Conservation (phyloP, 805 yeast species). For the Candida bentonensis region DNA sequence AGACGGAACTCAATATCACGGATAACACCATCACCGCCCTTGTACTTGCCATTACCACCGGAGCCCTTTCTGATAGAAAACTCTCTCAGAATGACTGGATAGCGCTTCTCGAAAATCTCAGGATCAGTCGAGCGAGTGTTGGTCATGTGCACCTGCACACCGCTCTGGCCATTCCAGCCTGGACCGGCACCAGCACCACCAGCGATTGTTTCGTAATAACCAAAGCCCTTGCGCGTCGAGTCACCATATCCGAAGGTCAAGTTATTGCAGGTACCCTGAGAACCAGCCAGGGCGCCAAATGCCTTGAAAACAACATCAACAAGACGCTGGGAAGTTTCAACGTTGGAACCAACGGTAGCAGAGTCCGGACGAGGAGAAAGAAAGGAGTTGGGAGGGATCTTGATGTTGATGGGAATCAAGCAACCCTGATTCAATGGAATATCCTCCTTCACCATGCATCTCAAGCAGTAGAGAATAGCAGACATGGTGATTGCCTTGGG, state of each 20-base stretch:
- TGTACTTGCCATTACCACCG: slow-evolving; percentile 64
- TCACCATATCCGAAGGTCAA: slow-evolving; percentile 83
- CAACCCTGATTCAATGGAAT: slow-evolving; percentile 94
- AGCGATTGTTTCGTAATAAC: slow-evolving; percentile 88
- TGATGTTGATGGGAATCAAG: slow-evolving; percentile 58
- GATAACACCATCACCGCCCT: slow-evolving; percentile 78
- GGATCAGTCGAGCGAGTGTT: slow-evolving; percentile 88
- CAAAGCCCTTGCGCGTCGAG: slow-evolving; percentile 50
- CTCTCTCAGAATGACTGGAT: slow-evolving; percentile 66
- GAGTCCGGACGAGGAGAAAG: slow-evolving; percentile 70
- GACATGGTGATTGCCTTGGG: slow-evolving; percentile 83
- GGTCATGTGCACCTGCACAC: slow-evolving; percentile 91
- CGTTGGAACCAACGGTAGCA: slow-evolving; percentile 93
- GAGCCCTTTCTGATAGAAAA: slow-evolving; percentile 57
- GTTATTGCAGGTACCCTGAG: slow-evolving; percentile 93
- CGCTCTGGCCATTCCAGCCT: slow-evolving; percentile 73
- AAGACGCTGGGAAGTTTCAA: slow-evolving; percentile 84
- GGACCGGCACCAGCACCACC: slow-evolving; percentile 94
- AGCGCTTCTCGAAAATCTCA: slow-evolving; percentile 76
- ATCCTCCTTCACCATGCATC: slow-evolving; percentile 73
- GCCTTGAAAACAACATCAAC: slow-evolving; percentile 83
- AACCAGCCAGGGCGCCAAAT: slow-evolving; percentile 80
- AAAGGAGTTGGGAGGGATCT: slow-evolving; percentile 46
- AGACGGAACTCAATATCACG: slow-evolving; percentile 72
- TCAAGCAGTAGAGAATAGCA: slow-evolving; percentile 73